Evolutionary conservation across 2,329 filamentous ascomycete genomes (phyloP), one percentile per base, ranked within the genome.

Genomic region (Berkeleyomyces rouxiae): DNA sequence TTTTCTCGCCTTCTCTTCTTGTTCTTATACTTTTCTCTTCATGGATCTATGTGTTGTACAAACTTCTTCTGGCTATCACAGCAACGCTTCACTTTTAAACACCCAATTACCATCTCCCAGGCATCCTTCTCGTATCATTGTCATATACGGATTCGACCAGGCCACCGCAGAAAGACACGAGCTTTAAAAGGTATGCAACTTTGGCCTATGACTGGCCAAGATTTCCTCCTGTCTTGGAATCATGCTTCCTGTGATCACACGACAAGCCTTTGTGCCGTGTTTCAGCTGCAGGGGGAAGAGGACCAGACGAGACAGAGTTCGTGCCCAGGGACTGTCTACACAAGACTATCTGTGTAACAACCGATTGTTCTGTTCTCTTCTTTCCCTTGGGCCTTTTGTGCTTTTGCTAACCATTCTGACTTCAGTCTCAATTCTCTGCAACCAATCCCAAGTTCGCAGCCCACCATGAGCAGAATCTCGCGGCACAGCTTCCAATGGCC

Each of bases 401-500:
- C 23, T 46, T 61, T 16, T 44, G 43, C 63, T 64, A 64, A 64
- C 59, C 44, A 53, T 36, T 39, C 58, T 23, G 49, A 40, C 40
- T 47, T 58, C 9, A 64, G 62, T 42, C 46, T 59, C 37, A 63
- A 59, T 44, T 46, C 44, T 53, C 16, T 51, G 31, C 61, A 59
- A 33, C 57, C 55, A 55, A 59, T 59, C 36, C 61, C 36, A 40
- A 46, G n/a, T 10, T 57, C 37, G 7, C 16, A 49, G 58, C 11
- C 33, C 40, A 60, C 5, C 39, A 61, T 61, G 59, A 60, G 62
- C 16, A 44, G 39, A 13, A 57, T n/a, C 31, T 59, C 47, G 36
- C 46, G 62, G 7, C 58, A 63, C 36, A 65, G 59, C 11, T 61
- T 64, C 39, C 65, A 64, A 47, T 66, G 64, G 64, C 65, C 65